phyloP scores from a whole-genome alignment of 2,329 filamentous ascomycete genomes.

The Fusarium protoensiforme region DNA sequence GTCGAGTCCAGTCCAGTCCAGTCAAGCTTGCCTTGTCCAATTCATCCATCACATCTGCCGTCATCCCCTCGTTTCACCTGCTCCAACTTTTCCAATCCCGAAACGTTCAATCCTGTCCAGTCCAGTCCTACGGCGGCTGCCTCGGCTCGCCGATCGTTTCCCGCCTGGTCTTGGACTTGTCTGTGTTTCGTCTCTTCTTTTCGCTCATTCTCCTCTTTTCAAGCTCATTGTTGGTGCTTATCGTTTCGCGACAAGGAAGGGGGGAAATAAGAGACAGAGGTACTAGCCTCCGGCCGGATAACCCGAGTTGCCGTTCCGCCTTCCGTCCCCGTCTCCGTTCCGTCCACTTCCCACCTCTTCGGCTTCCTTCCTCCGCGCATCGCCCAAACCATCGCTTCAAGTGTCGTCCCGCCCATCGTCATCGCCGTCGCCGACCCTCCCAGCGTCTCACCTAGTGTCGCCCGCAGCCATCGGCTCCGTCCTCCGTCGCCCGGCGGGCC shows the following conservation, averaged over 20 bases:
- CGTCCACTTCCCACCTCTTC: constrained; percentile 21
- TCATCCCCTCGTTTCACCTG: not conserved
- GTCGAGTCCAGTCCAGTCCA: not conserved
- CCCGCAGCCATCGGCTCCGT: constrained; percentile 32
- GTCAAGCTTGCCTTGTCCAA: not conserved
- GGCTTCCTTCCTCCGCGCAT: constrained; percentile 22
- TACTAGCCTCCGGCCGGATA: constrained; percentile 29
- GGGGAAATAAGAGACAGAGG: not conserved
- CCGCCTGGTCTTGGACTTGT: not conserved
- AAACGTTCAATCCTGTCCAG: not conserved
- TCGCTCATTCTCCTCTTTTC: constrained; percentile 6
- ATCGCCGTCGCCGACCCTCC: not conserved
- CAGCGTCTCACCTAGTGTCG: constrained; percentile 16
- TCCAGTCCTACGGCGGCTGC: constrained; percentile 17
- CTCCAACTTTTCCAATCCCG: not conserved
- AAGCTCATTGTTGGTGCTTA: constrained; percentile 9
- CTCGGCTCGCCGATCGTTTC: constrained; percentile 31
- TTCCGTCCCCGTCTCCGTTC: constrained; percentile 32
- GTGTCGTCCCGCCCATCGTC: constrained; percentile 10
- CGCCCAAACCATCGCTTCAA: constrained; percentile 5
- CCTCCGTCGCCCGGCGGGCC: constrained; percentile 43
- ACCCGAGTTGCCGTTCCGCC: constrained; percentile 32
- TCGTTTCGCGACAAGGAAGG: not conserved
- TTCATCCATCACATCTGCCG: not conserved
- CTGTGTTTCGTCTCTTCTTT: not conserved